phyloP scores from a whole-genome alignment of 208 protist species.

The Strigomonas oncopelti region DNA sequence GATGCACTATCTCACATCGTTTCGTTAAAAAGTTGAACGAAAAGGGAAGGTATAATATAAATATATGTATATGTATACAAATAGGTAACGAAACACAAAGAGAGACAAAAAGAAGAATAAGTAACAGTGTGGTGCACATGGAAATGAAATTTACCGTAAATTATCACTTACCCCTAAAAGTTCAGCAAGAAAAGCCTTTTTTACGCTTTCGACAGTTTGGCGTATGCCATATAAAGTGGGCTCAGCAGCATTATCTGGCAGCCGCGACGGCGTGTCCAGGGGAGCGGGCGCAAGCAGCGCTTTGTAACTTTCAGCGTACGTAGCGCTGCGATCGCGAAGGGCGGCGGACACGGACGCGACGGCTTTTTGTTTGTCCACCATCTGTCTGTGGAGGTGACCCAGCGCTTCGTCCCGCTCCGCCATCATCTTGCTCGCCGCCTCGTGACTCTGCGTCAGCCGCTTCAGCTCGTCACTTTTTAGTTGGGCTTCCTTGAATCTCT shows the following conservation, averaged over 20 bases:
- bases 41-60: no score
- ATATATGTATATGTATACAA: no score
- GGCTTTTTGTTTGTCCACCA: background rate
- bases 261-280: background rate
- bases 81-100: background rate
- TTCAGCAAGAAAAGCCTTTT: background rate
- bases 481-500: background rate
- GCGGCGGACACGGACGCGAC: background rate
- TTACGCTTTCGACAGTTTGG: background rate
- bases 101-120: background rate
- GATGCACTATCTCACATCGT: no score
- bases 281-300: background rate
- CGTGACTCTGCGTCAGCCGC: background rate
- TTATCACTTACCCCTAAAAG: background rate
- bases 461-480: background rate
- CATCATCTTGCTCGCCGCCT: background rate
- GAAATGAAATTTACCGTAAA: background rate
- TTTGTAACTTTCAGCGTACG: background rate
- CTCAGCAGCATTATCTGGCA: background rate
- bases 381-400: background rate
- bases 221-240: background rate
- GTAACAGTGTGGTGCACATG: background rate
- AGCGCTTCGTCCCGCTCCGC: background rate
- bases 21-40: no score
- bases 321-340: background rate